phyloP scores from a whole-genome alignment of 1,139 yeast genomes.

The Suhomyces maxii region DNA sequence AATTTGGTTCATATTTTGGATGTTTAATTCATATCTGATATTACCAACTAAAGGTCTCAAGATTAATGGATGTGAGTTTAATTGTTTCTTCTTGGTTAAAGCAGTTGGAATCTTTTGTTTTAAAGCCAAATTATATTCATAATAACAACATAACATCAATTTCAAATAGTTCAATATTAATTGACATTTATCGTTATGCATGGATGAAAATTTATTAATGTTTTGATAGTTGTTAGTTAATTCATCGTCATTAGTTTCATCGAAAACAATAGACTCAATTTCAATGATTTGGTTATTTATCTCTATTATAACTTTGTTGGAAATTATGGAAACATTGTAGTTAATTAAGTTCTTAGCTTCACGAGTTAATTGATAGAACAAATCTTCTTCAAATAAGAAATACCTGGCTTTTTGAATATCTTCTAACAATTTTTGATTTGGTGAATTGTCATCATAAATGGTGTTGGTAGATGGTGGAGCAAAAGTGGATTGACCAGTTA shows the following conservation, averaged over 20 bases:
- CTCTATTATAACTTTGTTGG: conserved; percentile 64
- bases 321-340: conserved; percentile 66
- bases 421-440: conserved; percentile 43
- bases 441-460: neutral
- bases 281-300: conserved; percentile 68
- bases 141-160: conserved; percentile 62
- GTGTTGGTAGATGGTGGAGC: conserved; percentile 17
- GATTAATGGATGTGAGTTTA: conserved; percentile 50
- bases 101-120: conserved; percentile 50
- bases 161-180: conserved; percentile 53
- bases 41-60: conserved; percentile 70
- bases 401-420: conserved; percentile 63
- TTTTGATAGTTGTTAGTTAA: conserved; percentile 30
- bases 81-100: conserved; percentile 52
- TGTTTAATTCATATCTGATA: conserved; percentile 58
- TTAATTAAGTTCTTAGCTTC: conserved; percentile 77
- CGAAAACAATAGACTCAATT: conserved; percentile 59
- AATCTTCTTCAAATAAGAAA: conserved; percentile 82
- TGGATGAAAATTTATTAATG: conserved; percentile 31
- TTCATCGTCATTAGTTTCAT: conserved; percentile 47
- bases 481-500: conserved; percentile 49
- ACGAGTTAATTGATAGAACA: conserved; percentile 65
- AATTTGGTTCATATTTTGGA: conserved; percentile 43
- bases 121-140: conserved; percentile 49
- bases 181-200: conserved; percentile 49